Base-by-base conservation (phyloP, 805 yeast genomes). In the Allodekkera sacchari region DNA sequence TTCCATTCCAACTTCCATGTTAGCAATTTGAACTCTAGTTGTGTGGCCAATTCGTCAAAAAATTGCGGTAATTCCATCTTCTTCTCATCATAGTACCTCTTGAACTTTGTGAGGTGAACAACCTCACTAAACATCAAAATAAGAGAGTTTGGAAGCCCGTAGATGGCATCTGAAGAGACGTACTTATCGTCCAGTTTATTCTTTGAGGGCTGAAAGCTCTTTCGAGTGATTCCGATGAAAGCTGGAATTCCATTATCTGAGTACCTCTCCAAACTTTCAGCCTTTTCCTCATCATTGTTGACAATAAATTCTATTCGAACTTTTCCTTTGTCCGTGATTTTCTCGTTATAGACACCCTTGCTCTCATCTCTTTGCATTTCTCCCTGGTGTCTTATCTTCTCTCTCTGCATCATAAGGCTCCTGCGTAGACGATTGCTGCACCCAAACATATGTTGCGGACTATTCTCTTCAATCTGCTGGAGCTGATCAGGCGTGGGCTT, bases 111-210 rank as follows among this genome's bases (percentile, higher is more conserved):
- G 22, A 83, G 51, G 36, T 73, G 73, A 2, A 81, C 84, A 11
- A 82, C 77, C 39, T 80, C 83, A 36, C 81, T 71, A 55, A 85
- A 83, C 33, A 84, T 57, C 15, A 77, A 45, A 34, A 83, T 77
- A 26, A 85, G 59, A 3, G 94, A 80, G 47, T 82, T 83, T 6
- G 95, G 95, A 34, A 85, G 59, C 1, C 95, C 95, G 50, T 83
- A 84, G 30, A 84, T 61, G 0, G 88, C 83, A 52, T 82, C 94
- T 1, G 88, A 77, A 7, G 87, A 77, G 39, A 79, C 64, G 32
- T 71, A 64, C 39, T 73, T 72, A 45, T 71, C 74, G 35, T 70
- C 71, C 22, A 66, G 57, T 43, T 68, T 72, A 37, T 55, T 52
- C 33, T 53, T 55, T 1, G 61, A 53, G 22, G 52, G 56, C 33